Base-by-base conservation (phyloP, 495 filamentous ascomycete genomes). In the Trypethelium eluteriae region DNA sequence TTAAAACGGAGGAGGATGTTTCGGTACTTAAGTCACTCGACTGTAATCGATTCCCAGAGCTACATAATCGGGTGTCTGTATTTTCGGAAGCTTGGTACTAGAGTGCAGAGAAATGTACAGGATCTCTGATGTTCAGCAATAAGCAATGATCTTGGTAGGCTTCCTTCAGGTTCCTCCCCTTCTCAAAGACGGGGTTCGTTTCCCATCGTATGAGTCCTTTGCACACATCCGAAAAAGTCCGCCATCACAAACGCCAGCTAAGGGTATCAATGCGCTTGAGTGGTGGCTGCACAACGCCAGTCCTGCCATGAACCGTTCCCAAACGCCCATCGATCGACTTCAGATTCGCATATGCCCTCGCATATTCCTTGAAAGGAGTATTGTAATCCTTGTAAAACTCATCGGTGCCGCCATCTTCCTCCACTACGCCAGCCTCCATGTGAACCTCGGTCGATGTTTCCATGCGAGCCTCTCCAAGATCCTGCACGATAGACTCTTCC, bases 311-410 rank as follows among this genome's bases (percentile, higher is more conserved):
- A 18, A 59, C 32, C 25, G 53, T 59, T 9, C 53, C 53, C 5
- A 59, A 59, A 36, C 53, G 53, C 32, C 53, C 53, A 9, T 59
- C 14, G 6, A 59, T 6, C 32, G 53, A 59, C 53, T 59, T 59
- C 7, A 59, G 32, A 0, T 14, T 59, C 53, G 32, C 53, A 36
- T 59, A 59, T 36, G 53, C 53, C 32, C 53, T 59, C 3, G 53
- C 53, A 18, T 35, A 59, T 36, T 59, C 53, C 53, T 59, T 59
- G 53, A 59, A 59, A 11, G 53, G 53, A 34, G 53, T 32, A 1
- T 36, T 59, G 53, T 18, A 18, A 14, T 59, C 53, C 53, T 59
- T 59, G 25, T 32, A 59, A 7, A 59, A 44, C 41, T 44, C 41
- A 44, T 14, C 14, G 0, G 14, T 14, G 41, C 14, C 41, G 7